Evolutionary conservation across 768 basidiomycete genomes (phyloP), one percentile per base, ranked within the genome.

Genomic region (Amanita subjunquillea): DNA sequence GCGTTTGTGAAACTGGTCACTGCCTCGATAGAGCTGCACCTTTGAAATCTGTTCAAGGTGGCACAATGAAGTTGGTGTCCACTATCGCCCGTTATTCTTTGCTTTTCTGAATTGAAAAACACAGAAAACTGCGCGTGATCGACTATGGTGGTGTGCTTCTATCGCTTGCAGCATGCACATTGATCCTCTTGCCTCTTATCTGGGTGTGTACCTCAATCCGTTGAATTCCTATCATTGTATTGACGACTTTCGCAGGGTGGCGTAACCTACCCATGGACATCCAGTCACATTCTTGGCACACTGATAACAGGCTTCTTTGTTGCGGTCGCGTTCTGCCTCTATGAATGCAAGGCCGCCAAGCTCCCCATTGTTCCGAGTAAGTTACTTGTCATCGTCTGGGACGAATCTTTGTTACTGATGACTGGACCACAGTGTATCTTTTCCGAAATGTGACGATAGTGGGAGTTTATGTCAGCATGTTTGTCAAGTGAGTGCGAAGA

Each of bases 361-460:
- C 71, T 89, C 4, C 88, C 87, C 0, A 83, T 88, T 50, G 78
- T 89, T 3, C 86, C 87, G 4, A 81, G 82, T 82, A 58, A 50
- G 79, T 65, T 9, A 22, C 37, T 30, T 22, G 20, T 4, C 9
- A 29, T 30, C 39, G 20, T 32, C n/a, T 25, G 27, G 6, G 17
- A 42, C 41, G 41, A 38, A 3, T 25, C 40, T 48, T 37, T 50
- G 6, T 13, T 23, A 12, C 42, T 4, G 8, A 1, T 23, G 25
- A 25, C 25, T 25, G 25, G 25, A 25, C 25, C 13, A 20, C 54
- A 84, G 83, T 87, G 77, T 76, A 81, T 58, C 86, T 89, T 36
- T 87, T 87, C 72, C 78, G 73, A 54, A 73, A 81, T 48, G 56
- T 66, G 20, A 87, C 85, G 0, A 84, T 87, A 1, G 70, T 73